Percentiles rank a stretch among this genome's conserved stretches.
phyloP scores from a whole-genome alignment of 495 filamentous ascomycete genomes.

The Penicillium angulare region DNA sequence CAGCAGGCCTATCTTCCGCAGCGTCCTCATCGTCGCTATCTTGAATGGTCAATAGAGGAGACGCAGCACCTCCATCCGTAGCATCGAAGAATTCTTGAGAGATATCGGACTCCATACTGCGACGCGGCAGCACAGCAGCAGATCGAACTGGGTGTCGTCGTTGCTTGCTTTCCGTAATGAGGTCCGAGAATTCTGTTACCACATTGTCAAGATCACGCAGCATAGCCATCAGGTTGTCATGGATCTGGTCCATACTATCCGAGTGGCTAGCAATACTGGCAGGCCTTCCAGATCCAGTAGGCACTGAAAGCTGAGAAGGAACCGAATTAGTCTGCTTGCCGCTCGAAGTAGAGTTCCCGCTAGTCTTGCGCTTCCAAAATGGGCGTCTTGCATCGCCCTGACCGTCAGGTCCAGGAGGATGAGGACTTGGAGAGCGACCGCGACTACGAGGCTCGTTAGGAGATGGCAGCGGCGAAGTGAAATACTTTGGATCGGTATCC shows the following conservation, averaged over 20 bases:
- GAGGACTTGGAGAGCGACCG: conserved; percentile 42
- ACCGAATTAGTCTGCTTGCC: conserved; percentile 41
- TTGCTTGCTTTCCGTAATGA: conserved; percentile 75
- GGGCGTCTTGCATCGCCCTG: conserved; percentile 41
- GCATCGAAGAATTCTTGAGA: conserved; percentile 95
- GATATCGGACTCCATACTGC: conserved; percentile 77
- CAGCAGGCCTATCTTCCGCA: conserved; percentile 23
- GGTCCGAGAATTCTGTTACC: conserved; percentile 72
- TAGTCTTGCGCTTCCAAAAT: conserved; percentile 93
- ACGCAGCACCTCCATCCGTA: conserved; percentile 62
- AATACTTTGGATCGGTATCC: conserved; percentile 70
- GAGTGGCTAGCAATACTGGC: conserved; percentile 34
- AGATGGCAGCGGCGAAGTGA: conserved; percentile 22
- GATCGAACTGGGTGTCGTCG: conserved; percentile 59
- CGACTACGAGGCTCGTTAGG: conserved; percentile 23
- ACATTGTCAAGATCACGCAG: conserved; percentile 80
- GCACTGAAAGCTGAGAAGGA: conserved; percentile 58
- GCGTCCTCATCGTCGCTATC: conserved; percentile 55
- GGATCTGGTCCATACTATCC: conserved; percentile 60
- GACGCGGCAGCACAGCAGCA: conserved; percentile 55
- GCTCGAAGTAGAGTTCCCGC: conserved; percentile 31
- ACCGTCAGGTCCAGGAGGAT: conserved; percentile 37
- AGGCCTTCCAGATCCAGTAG: conserved; percentile 34
- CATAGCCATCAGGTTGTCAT: conserved; percentile 76
- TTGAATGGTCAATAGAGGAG: conserved; percentile 72